Evolutionary conservation across 345 rosid genomes (phyloP).

Genomic region (Brassica napus): DNA sequence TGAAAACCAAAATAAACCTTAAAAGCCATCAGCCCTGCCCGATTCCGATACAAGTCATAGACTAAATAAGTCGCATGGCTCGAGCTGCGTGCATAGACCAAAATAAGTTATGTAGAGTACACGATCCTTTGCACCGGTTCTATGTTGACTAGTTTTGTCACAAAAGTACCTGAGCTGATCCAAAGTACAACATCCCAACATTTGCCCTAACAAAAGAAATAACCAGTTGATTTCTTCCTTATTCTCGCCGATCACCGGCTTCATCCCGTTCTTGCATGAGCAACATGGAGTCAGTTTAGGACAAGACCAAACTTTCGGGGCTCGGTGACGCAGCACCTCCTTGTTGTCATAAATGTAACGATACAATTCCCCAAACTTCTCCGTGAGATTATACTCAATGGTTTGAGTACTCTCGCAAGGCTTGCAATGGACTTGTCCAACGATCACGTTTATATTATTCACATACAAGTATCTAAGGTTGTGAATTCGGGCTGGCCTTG

Average conservation of each 20-base stretch:
- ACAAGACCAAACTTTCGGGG: conserved; percentile 57
- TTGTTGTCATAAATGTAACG: conserved; percentile 44
- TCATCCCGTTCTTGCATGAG: conserved; percentile 51
- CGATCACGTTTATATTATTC: conserved; percentile 37
- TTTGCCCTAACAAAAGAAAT: conserved; percentile 77
- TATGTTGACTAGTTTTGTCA: conserved; percentile 55
- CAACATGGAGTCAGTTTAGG: conserved; percentile 52
- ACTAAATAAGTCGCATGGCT: conserved; percentile 41
- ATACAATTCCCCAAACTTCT: conserved; percentile 52
- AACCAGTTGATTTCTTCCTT: conserved; percentile 74
- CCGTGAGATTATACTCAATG: conserved; percentile 47
- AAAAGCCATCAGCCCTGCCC: background rate
- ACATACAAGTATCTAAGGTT: conserved; percentile 39
- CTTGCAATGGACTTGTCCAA: conserved; percentile 61
- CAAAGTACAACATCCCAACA: conserved; percentile 71
- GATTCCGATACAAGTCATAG: background rate
- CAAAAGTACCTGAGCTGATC: conserved; percentile 78
- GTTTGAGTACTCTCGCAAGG: conserved; percentile 52
- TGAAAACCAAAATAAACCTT: background rate
- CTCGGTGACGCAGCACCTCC: conserved; percentile 55
- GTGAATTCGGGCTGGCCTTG: conserved; percentile 47
- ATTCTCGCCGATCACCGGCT: conserved; percentile 52
- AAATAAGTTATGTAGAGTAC: conserved; percentile 64
- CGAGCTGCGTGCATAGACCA: conserved; percentile 58
- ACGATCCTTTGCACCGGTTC: conserved; percentile 81